Base-by-base conservation (phyloP, 345 rosid genomes). In the Syzygium jambos region DNA sequence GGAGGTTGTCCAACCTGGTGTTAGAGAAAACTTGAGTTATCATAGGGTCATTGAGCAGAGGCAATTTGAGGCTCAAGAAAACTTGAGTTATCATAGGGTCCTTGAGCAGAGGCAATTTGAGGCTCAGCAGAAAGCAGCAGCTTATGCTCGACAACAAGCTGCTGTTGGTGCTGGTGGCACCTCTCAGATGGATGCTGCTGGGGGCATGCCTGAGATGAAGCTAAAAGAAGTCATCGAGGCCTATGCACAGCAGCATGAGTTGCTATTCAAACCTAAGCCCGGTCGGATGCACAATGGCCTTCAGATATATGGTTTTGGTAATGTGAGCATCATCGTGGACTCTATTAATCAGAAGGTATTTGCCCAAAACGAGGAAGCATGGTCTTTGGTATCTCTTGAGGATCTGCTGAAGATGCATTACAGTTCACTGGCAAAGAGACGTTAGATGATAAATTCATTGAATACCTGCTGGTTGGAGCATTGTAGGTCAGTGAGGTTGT, bases 221-320 rank as follows among this genome's bases (percentile, higher is more conserved):
- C 88, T 98, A 92, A 96, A 93, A 91, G 99, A 98, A 93, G 95
- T 93, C 9, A 91, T 96, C 51, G 99, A 96, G 93, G 91, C 94
- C 38, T 94, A 92, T 91, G 99, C 99, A 0, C 98, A 93, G 89
- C 95, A 95, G 85, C 91, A 97, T n/a, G 96, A 93, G 87, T 91
- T 97, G 90, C 92, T 93, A 54, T 98, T 95, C 88, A 94, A 89
- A 89, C 96, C 95, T 34, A 98, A 98, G 89, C 95, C 95, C 53
- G 96, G 96, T 51, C 94, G 99, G 92, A 93, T 86, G 92, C 93
- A 94, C 89, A 92, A 95, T 34, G 99, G 99, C 38, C 95, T 93
- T 80, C 98, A 95, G 91, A 94, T 98, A 65, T 98, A 94, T 82
- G 97, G 96, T 84, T 98, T 95, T 86, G 99, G 99, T 77, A 96